Base-by-base conservation (phyloP, 2,329 filamentous ascomycete genomes). In the Monilinia laxa region DNA sequence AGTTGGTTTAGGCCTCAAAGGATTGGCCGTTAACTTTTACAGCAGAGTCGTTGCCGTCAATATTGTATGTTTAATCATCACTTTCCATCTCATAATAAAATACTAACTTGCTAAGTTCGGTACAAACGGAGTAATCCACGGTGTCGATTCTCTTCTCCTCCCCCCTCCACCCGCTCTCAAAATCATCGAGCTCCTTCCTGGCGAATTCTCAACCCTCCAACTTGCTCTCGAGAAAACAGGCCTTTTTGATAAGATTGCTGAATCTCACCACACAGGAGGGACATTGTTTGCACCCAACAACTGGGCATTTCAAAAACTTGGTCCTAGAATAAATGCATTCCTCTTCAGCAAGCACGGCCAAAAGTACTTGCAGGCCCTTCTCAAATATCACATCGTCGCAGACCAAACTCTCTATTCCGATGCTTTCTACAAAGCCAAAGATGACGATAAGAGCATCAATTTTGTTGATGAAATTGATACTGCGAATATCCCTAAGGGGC, bases 201-300 rank as follows among this genome's bases (percentile, higher is more conserved):
- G 81, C 57, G 83, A 88, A 69, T 96, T 96, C 81, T 92, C 88
- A 70, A 96, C 92, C 0, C 84, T 96, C 1, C 83, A 89, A 62
- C 84, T 93, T 10, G 93, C 86, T 5, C 86, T 92, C 38, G 81
- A 84, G 65, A 92, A 90, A 80, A 94, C 92, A 0, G 87, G 90
- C 11, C 84, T 97, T 1, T 82, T 83, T 65, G 79, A 87, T 16
- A 83, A 82, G 60, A 79, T 89, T 67, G 81, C 89, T 64, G 81
- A 84, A 71, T 80, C 83, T 71, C 73, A 77, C 78, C 64, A 80
- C 80, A 47, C 81, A 2, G 92, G 92, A 47, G 87, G 87, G 51
- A 97, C 93, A 3, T 76, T 95, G 68, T 96, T 97, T 73, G 90
- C 90, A 0, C 93, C 93, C 0, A 86, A 84, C 56, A 97, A 97